Percentiles rank a stretch among this genome's conserved stretches.
phyloP scores from a whole-genome alignment of 2,329 filamentous ascomycete species.

The Phaeophleospora eucalypticola region DNA sequence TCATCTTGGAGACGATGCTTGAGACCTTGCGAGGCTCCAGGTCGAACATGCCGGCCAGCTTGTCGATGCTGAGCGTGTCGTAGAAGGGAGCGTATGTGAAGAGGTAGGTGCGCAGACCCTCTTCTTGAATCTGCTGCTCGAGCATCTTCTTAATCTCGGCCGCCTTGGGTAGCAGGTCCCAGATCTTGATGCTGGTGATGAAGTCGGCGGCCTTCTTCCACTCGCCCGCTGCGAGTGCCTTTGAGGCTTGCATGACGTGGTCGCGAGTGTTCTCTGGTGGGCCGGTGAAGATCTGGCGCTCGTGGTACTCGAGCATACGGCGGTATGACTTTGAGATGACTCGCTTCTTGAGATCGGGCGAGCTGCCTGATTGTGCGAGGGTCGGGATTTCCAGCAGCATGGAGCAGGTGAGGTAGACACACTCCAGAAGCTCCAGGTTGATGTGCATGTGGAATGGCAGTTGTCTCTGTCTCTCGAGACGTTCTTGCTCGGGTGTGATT shows the following conservation, averaged over 20 bases:
- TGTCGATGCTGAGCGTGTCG: slow-evolving; percentile 85
- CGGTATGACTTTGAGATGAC: slow-evolving; percentile 99
- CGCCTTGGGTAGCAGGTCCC: slow-evolving; percentile 91
- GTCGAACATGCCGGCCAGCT: slow-evolving; percentile 92
- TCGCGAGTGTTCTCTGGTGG: slow-evolving; percentile 98
- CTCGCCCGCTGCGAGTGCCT: slow-evolving; percentile 91
- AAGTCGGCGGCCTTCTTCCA: slow-evolving; percentile 96
- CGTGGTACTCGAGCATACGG: slow-evolving; percentile 98
- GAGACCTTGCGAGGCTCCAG: slow-evolving; percentile 83
- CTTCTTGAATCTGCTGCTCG: slow-evolving; percentile 95
- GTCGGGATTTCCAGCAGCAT: slow-evolving; percentile 99
- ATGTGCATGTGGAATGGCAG: slow-evolving; percentile 99
- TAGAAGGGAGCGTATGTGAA: slow-evolving; percentile 99
- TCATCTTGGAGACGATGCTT: slow-evolving; percentile 98
- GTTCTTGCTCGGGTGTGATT: slow-evolving; percentile 95
- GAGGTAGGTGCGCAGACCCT: slow-evolving; percentile 94
- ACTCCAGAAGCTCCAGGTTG: slow-evolving; percentile 96
- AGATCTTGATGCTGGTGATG: slow-evolving; percentile 98
- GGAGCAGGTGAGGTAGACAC: slow-evolving; percentile 96
- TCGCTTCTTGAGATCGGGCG: slow-evolving; percentile 93
- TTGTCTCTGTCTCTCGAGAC: slow-evolving; percentile 93
- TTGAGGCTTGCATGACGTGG: slow-evolving; percentile 98
- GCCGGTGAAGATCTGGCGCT: slow-evolving; percentile 97
- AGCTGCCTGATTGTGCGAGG: slow-evolving; percentile 92
- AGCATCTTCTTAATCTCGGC: slow-evolving; percentile 97